A percentile compares a stretch with the other conserved stretches of the same genome.
These are phyloP conservation scores for Williopsis jadinii DNA, from an alignment of 1,139 yeast species.

Conservation along the genomic window DNA sequence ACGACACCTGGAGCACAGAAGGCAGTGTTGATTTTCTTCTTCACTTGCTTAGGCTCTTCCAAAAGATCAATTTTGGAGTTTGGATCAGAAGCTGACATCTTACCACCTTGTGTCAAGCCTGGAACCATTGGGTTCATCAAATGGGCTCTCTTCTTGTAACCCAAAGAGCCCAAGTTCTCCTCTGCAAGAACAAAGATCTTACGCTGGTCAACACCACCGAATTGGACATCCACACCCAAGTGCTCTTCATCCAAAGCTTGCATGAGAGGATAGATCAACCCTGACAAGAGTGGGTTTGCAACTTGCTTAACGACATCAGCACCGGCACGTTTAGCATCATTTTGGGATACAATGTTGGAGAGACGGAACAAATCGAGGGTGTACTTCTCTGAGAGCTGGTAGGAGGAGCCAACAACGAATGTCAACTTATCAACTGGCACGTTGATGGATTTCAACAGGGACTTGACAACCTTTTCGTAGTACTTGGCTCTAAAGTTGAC, in stretches of 20 bases:
- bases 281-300: slow-evolving; percentile 85
- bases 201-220: slow-evolving; percentile 99
- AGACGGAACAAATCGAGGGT: slow-evolving; percentile 84
- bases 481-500: slow-evolving; percentile 84
- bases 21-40: slow-evolving; percentile 87
- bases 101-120: slow-evolving; percentile 93
- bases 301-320: slow-evolving; percentile 99
- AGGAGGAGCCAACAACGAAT: slow-evolving; percentile 83
- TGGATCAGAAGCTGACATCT: slow-evolving; percentile 99
- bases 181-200: slow-evolving; percentile 96
- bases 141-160: slow-evolving; percentile 96
- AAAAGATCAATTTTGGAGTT: slow-evolving; percentile 91
- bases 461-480: slow-evolving; percentile 76
- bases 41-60: slow-evolving; percentile 82
- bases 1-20: slow-evolving; percentile 94
- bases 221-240: slow-evolving; percentile 85
- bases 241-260: slow-evolving; percentile 96
- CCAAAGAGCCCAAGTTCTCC: slow-evolving; percentile 78
- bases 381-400: slow-evolving; percentile 72
- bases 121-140: slow-evolving; percentile 99
- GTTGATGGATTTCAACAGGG: slow-evolving; percentile 76
- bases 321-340: slow-evolving; percentile 98
- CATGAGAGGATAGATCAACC: slow-evolving; percentile 96
- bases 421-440: slow-evolving; percentile 86
- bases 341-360: slow-evolving; percentile 79